Evolutionary conservation across 805 yeast genomes (phyloP).

Genomic region (Candida easanensis): DNA sequence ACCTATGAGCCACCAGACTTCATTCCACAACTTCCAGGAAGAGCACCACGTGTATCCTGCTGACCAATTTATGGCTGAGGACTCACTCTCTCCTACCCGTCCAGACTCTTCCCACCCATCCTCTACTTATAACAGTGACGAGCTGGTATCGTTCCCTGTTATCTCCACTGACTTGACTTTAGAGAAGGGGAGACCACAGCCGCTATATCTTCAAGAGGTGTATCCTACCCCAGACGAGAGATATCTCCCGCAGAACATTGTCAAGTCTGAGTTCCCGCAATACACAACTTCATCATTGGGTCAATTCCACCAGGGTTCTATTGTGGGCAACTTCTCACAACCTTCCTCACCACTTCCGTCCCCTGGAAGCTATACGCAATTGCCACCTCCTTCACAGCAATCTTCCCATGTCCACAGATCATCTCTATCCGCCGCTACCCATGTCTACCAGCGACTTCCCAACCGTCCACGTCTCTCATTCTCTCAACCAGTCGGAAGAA

Average conservation of each 20-base stretch:
- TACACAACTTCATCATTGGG: slow-evolving; percentile 3
- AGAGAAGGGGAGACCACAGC: slow-evolving; percentile 11
- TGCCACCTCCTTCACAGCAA: neutral
- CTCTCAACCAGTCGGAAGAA: neutral
- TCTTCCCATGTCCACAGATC: neutral
- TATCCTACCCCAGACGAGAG: slow-evolving; percentile 18
- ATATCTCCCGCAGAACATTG: slow-evolving; percentile 7
- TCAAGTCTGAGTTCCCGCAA: slow-evolving; percentile 7
- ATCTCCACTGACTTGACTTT: slow-evolving; percentile 9
- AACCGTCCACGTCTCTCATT: neutral
- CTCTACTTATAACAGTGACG: slow-evolving; percentile 4
- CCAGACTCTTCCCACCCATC: neutral
- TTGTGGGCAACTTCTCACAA: slow-evolving; percentile 4
- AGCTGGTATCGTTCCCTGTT: slow-evolving; percentile 7
- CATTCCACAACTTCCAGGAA: neutral
- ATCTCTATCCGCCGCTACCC: neutral
- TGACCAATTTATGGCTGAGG: neutral
- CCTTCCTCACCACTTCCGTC: slow-evolving; percentile 8
- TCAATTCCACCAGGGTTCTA: neutral
- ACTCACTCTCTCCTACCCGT: neutral
- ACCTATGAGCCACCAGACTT: neutral
- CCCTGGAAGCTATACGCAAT: neutral
- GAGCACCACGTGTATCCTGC: neutral
- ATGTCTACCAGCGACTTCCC: neutral
- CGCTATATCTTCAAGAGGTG: slow-evolving; percentile 7